Base-by-base conservation (phyloP, 345 rosid genomes). In the Lepidium aucheri region DNA sequence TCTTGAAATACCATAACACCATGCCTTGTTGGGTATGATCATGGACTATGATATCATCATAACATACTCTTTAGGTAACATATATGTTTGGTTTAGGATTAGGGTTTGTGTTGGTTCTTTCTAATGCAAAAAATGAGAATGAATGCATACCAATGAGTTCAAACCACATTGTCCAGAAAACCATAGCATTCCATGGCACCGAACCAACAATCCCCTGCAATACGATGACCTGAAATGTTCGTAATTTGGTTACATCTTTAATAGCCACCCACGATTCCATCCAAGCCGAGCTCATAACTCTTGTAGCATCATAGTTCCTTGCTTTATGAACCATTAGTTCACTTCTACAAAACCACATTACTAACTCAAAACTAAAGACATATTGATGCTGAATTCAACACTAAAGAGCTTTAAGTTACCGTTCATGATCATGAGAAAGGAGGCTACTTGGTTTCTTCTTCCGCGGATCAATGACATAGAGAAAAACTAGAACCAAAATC, bases 151-250 rank as follows among this genome's bases (percentile, higher is more conserved):
- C 95, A 17, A 89, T 89, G 66, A 92, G 79, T 74, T 89, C 92
- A 58, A 92, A 87, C 98, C 96, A 89, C 93, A 92, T 85, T 13
- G 98, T 81, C 52, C 77, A 92, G 78, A 92, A 89, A 40, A 87
- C 90, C 95, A 89, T 84, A 22, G 93, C 96, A 30, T 83, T 89
- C 96, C 98, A 89, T 45, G 96, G 90, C 15, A 89, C 74, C 28
- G 81, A 80, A 50, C 96, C 95, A 1, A 92, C 84, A 42, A 84
- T 70, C 9, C 95, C 96, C 39, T 92, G 95, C 81, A 89, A 49
- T 39, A 92, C 91, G 47, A 87, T 92, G 60, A 89, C 67, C 76
- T 86, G 95, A 78, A 92, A 87, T 12, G 96, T 87, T 51, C 72
- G 80, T 56, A 92, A 79, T 73, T 81, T 87, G 47, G 82, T 76